Base-by-base conservation (phyloP, 2,329 filamentous ascomycete genomes). In the Microsporum canis region DNA sequence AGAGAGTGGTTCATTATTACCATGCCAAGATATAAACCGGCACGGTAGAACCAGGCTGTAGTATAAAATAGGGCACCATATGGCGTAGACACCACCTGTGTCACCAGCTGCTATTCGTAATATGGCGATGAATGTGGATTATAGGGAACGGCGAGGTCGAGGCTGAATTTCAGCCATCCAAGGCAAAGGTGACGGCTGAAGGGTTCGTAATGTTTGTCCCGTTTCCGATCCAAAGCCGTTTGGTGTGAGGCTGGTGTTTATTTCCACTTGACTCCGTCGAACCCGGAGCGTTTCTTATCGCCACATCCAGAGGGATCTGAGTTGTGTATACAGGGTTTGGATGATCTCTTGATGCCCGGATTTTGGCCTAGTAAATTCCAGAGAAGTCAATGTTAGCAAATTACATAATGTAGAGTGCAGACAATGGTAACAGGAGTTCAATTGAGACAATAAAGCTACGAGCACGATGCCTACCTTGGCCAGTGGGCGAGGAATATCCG, bases 211-310 rank as follows among this genome's bases (percentile, higher is more conserved):
- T n/a, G 12, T n/a, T 7, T n/a, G 29, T 27, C 7, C 17, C 1
- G 17, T 36, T 36, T n/a, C 31, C 14, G 17, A 23, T 23, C 8
- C 23, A 31, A 36, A 36, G 23, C 12, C 2, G 31, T 31, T 36
- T 10, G 49, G 7, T 23, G 33, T 23, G 36, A 29, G 23, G 45
- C 6, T 55, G 49, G 49, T 12, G 12, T 36, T 36, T 55, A 55
- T 38, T 55, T 55, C 49, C 49, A 55, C 33, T 55, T 55, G 8
- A 34, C 49, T 55, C 49, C 49, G 49, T 55, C 49, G n/a, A 34
- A 36, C 5, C 49, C 49, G 31, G 49, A 55, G 23, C 49, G 49
- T 55, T 55, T 55, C 8, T 55, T 55, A 10, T 55, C 49, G 6
- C 31, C 33, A 34, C 33, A 55, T 4, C 49, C 49, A 17, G 49